Evolutionary conservation across 2,329 filamentous ascomycete species (phyloP).

Genomic region (Fusarium falciforme): DNA sequence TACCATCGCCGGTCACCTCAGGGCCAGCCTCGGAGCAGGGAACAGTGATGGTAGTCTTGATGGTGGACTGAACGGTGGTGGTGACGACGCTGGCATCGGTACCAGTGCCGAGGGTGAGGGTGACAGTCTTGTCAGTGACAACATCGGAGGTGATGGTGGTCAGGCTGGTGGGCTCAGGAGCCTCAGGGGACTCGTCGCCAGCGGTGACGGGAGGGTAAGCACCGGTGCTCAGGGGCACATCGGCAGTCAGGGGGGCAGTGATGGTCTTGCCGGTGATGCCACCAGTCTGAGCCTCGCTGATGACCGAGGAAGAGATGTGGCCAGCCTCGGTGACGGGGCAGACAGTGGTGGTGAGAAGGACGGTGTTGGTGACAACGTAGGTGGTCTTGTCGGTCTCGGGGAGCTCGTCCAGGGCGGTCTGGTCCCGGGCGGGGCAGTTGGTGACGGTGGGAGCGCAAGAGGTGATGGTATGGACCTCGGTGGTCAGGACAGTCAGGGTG

Average conservation of each 20-base stretch:
- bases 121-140: constrained; percentile 49
- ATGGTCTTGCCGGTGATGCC: constrained; percentile 50
- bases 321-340: constrained; percentile 59
- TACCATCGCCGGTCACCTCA: constrained; percentile 27
- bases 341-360: constrained; percentile 55
- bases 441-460: constrained; percentile 68
- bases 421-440: constrained; percentile 60
- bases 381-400: constrained; percentile 50
- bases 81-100: constrained; percentile 50
- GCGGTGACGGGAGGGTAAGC: constrained; percentile 31
- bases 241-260: constrained; percentile 30
- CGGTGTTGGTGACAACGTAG: constrained; percentile 52
- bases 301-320: constrained; percentile 55
- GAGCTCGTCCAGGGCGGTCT: constrained; percentile 49
- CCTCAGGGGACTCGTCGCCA: constrained; percentile 15
- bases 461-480: constrained; percentile 67
- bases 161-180: constrained; percentile 12
- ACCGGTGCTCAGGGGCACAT: constrained; percentile 49
- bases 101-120: constrained; percentile 50
- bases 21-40: constrained; percentile 34
- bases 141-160: constrained; percentile 44
- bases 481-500: constrained; percentile 63
- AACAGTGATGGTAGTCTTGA: constrained; percentile 52
- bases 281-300: constrained; percentile 51
- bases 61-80: constrained; percentile 58